These are phyloP conservation scores for Euryodendron excelsum DNA, from an alignment of 148 eudicot genomes.

Conservation along the genomic window DNA sequence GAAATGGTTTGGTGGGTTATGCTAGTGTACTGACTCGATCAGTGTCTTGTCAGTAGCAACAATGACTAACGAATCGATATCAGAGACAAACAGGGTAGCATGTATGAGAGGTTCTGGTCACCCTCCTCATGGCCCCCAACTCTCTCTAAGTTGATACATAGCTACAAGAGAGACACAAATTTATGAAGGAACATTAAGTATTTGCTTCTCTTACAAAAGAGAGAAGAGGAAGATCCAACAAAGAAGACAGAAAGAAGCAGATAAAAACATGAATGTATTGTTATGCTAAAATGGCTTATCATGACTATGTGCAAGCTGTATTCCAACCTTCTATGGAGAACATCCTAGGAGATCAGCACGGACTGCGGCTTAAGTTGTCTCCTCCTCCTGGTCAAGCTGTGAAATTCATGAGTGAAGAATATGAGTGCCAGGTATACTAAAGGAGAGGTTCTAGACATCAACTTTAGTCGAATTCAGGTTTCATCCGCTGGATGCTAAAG, in stretches of 20 bases:
- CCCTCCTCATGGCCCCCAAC: conserved; percentile 15
- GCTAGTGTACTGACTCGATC: not conserved
- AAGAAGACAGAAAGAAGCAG: not conserved
- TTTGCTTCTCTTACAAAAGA: conserved; percentile 1
- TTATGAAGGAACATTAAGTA: not conserved
- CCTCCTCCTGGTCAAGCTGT: too few species aligned
- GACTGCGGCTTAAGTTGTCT: too few species aligned
- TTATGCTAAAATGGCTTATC: too few species aligned
- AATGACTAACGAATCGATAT: conserved; percentile 23
- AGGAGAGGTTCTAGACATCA: too few species aligned
- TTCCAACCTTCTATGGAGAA: too few species aligned
- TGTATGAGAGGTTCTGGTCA: conserved; percentile 28
- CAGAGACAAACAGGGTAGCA: conserved; percentile 25
- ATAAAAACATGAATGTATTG: too few species aligned
- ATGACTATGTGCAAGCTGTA: too few species aligned
- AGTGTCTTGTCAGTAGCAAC: not conserved
- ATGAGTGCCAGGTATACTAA: too few species aligned
- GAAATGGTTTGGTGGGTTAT: not conserved
- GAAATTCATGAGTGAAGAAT: too few species aligned
- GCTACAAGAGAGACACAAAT: not conserved
- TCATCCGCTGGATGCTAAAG: too few species aligned
- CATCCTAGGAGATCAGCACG: too few species aligned
- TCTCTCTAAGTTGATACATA: conserved; percentile 4
- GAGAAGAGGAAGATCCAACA: conserved; percentile 10
- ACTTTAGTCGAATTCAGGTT: too few species aligned